Evolutionary conservation across 148 eudicot species (phyloP).

Genomic region (Chenopodium album): DNA sequence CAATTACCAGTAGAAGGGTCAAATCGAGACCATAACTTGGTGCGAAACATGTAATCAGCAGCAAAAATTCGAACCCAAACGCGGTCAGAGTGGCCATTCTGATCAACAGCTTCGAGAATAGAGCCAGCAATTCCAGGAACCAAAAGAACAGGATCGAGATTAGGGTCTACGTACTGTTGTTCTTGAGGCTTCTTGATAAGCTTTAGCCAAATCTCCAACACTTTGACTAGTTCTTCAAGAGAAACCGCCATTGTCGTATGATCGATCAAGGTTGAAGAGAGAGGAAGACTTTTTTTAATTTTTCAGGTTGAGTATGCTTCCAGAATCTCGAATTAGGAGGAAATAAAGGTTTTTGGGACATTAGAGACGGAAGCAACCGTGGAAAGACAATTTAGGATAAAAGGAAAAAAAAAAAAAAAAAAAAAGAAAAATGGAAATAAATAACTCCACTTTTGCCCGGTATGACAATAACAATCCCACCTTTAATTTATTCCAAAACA

Average conservation of each 20-base stretch:
- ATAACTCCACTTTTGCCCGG: no score
- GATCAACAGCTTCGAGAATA: constrained; percentile 72
- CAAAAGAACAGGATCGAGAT: constrained; percentile 84
- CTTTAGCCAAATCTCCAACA: constrained; percentile 68
- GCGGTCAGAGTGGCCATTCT: constrained; percentile 59
- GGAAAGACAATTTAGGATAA: no score
- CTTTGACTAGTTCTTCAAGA: constrained; percentile 49
- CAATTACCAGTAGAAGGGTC: constrained; percentile 73
- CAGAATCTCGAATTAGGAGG: no score
- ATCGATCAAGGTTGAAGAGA: neutral
- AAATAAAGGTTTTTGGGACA: no score
- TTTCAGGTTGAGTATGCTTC: no score
- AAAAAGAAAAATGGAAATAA: no score
- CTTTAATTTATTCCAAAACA: no score
- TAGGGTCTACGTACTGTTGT: constrained; percentile 58
- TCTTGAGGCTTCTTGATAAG: constrained; percentile 44
- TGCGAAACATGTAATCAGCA: constrained; percentile 74
- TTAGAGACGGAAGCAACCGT: no score
- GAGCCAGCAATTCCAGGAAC: constrained; percentile 97
- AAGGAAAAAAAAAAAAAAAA: no score
- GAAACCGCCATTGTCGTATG: constrained; percentile 45
- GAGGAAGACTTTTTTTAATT: neutral
- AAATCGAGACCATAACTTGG: constrained; percentile 83
- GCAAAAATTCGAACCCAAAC: constrained; percentile 86
- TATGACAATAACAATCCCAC: no score